Conservation (phyloP, 2,329 filamentous ascomycete genomes). For the Fusarium sp. region DNA sequence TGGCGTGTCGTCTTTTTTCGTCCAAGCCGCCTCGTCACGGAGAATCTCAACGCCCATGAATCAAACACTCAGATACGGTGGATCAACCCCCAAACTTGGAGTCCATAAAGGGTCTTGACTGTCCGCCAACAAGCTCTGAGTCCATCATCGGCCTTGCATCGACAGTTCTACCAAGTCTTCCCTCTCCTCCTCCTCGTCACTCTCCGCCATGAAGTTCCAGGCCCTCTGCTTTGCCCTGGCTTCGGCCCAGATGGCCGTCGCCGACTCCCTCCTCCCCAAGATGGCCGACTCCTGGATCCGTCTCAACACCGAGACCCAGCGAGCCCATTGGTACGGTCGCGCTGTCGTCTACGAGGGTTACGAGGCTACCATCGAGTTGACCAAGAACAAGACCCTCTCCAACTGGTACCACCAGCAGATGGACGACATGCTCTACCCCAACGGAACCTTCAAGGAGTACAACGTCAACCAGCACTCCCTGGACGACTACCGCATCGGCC, state of each 20-base stretch:
- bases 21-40: neutral
- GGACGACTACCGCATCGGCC: constrained; percentile 64
- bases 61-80: constrained; percentile 6
- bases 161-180: constrained; percentile 13
- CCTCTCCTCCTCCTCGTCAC: neutral
- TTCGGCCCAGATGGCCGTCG: constrained; percentile 27
- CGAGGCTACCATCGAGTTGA: constrained; percentile 51
- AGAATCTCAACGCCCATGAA: neutral
- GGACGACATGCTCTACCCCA: constrained; percentile 53
- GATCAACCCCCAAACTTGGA: constrained; percentile 2
- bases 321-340: constrained; percentile 39
- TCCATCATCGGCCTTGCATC: constrained; percentile 7
- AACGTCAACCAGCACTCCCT: constrained; percentile 60
- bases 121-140: neutral
- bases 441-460: constrained; percentile 60
- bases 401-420: constrained; percentile 59
- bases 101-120: constrained; percentile 7
- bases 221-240: constrained; percentile 32
- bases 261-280: constrained; percentile 28
- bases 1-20: neutral
- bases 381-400: constrained; percentile 56
- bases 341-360: constrained; percentile 38
- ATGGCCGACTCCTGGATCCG: constrained; percentile 40
- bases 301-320: constrained; percentile 36
- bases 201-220: constrained; percentile 36